Percentiles rank a stretch among this genome's conserved stretches.
Evolutionary conservation across 805 yeast genomes (phyloP).

Genomic region (Komagataella kurtzmanii): DNA sequence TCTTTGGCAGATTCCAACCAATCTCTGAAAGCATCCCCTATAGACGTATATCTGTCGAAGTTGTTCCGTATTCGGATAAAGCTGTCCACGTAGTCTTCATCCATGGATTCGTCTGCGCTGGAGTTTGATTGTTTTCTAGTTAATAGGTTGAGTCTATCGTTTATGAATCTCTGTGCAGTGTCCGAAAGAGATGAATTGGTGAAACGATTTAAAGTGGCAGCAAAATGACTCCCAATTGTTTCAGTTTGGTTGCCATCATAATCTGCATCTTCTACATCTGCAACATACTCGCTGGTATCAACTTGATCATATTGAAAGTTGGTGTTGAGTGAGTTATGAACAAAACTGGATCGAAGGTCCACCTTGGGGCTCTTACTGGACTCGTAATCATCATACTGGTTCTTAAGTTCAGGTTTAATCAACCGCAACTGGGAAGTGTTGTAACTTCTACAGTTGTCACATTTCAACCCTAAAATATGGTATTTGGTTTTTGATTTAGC

Average conservation of each 20-base stretch:
- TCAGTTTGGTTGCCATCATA: not conserved
- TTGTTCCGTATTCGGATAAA: conserved; percentile 19
- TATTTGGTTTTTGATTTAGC: conserved; percentile 65
- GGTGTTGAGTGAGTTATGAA: conserved; percentile 16
- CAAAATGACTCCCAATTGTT: not conserved
- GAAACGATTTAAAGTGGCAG: not conserved
- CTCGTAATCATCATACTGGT: conserved; percentile 5
- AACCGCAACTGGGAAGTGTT: conserved; percentile 67
- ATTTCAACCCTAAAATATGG: conserved; percentile 78
- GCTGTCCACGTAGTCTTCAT: conserved; percentile 15
- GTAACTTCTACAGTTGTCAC: conserved; percentile 79
- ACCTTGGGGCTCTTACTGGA: not conserved
- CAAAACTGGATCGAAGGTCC: not conserved
- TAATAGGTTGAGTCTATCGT: not conserved
- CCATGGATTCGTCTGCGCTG: conserved; percentile 7
- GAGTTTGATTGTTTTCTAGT: not conserved
- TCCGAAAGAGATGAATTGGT: conserved; percentile 2
- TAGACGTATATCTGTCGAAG: conserved; percentile 18
- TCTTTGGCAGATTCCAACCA: conserved; percentile 14
- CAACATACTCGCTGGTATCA: not conserved
- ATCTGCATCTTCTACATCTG: conserved; percentile 2
- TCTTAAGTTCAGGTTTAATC: conserved; percentile 51
- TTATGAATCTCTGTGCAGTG: conserved; percentile 7
- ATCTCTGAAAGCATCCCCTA: conserved; percentile 21
- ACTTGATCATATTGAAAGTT: conserved; percentile 18